A percentile compares a stretch with the other conserved stretches of the same genome.
Conservation (phyloP, 176 grass and related monocot genomes). For the Oryza longistaminata region DNA sequence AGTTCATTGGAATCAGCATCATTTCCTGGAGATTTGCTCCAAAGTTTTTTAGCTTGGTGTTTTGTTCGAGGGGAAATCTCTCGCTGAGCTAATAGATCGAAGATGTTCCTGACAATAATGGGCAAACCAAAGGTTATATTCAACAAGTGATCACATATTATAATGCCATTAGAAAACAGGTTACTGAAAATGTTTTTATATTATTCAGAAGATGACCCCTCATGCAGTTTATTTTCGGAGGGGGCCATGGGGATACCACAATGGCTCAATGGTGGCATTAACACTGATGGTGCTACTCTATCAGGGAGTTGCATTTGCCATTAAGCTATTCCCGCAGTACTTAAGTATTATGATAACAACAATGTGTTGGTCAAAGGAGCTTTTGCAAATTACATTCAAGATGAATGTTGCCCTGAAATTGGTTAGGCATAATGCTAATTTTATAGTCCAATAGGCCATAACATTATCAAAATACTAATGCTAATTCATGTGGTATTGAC, state of each 20-base stretch:
- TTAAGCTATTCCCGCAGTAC: not conserved
- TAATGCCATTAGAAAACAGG: not conserved
- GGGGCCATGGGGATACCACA: not conserved
- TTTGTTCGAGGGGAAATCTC: conserved; percentile 85
- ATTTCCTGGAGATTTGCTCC: conserved; percentile 42
- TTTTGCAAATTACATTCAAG: conserved; percentile 9
- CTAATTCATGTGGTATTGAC: conserved; percentile 2
- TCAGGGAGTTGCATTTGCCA: not conserved
- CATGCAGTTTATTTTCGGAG: not conserved
- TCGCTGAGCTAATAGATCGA: conserved; percentile 74
- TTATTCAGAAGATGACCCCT: not conserved
- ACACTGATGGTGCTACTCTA: not conserved
- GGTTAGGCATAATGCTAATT: not conserved
- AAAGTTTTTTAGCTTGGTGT: conserved; percentile 70
- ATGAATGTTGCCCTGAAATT: not conserved
- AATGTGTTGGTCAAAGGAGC: conserved; percentile 4
- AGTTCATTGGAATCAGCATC: conserved; percentile 38
- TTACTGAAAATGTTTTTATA: not conserved
- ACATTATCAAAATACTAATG: conserved; percentile 1
- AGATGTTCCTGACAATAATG: conserved; percentile 66
- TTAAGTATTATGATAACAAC: conserved; percentile 5
- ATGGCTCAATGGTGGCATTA: not conserved
- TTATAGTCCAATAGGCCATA: not conserved
- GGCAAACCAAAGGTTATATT: conserved; percentile 32
- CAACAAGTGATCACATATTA: conserved; percentile 20